Percentiles rank a stretch among this genome's conserved stretches.
These are phyloP conservation scores for Mimosa pudica DNA, from an alignment of 306 rosid species.

Conservation along the genomic window DNA sequence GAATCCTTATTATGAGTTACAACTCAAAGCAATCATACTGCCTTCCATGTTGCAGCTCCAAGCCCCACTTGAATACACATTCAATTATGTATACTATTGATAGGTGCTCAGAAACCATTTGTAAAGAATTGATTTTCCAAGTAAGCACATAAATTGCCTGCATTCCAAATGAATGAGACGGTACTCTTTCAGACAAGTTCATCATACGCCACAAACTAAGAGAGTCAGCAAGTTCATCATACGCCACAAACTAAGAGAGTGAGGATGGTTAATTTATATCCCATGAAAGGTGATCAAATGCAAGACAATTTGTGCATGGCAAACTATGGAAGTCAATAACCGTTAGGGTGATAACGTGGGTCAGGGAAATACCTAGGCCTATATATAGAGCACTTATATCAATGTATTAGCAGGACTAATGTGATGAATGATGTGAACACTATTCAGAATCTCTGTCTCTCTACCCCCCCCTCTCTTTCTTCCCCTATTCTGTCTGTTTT, in stretches of 20 bases:
- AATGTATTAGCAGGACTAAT: too few relatives aligned
- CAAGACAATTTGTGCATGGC: neutral
- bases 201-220: conserved; percentile 8
- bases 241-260: neutral
- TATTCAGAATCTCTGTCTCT: too few relatives aligned
- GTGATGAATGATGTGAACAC: too few relatives aligned
- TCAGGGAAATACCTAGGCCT: too few relatives aligned
- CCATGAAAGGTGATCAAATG: neutral
- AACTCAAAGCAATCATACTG: neutral
- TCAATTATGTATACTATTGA: neutral
- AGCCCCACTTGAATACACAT: neutral
- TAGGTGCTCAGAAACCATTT: neutral
- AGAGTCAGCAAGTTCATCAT: neutral
- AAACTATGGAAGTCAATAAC: too few relatives aligned
- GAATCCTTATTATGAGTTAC: conserved; percentile 9
- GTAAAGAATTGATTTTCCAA: conserved; percentile 11
- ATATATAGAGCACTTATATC: too few relatives aligned
- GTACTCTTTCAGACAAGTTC: neutral
- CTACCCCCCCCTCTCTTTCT: too few relatives aligned
- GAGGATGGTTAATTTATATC: neutral
- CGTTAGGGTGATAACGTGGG: too few relatives aligned
- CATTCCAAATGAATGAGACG: neutral
- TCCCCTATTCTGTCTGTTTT: too few relatives aligned
- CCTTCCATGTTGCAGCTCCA: neutral
- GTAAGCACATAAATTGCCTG: conserved; percentile 12